These are phyloP conservation scores for Neofusicoccum umdonicola DNA, from an alignment of 2,329 filamentous ascomycete genomes.

Conservation along the genomic window DNA sequence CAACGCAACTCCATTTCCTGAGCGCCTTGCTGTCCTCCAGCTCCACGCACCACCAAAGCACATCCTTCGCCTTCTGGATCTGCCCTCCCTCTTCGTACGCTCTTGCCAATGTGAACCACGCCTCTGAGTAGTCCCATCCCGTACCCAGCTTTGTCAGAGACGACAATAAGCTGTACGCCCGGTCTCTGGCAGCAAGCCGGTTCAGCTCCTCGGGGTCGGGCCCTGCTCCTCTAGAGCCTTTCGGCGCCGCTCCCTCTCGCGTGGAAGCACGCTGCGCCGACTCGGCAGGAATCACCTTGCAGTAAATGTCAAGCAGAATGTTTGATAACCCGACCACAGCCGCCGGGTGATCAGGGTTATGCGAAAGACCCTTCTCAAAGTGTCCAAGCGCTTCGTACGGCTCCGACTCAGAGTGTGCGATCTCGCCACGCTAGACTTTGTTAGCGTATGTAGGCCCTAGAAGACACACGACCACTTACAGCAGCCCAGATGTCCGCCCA, in stretches of 20 bases:
- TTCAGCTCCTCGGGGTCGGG: slow-evolving; percentile 65
- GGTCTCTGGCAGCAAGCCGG: slow-evolving; percentile 82
- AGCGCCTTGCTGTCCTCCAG: slow-evolving; percentile 82
- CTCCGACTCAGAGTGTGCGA: slow-evolving; percentile 60
- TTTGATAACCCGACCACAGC: slow-evolving; percentile 81
- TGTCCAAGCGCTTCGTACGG: slow-evolving; percentile 69
- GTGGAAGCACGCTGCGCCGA: slow-evolving; percentile 39
- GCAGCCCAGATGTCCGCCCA: slow-evolving; percentile 82
- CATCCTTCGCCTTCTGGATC: slow-evolving; percentile 82
- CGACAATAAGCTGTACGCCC: slow-evolving; percentile 80
- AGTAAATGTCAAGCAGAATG: slow-evolving; percentile 83
- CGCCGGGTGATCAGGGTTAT: slow-evolving; percentile 74
- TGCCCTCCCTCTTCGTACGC: slow-evolving; percentile 87
- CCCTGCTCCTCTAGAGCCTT: neutral
- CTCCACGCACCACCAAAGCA: slow-evolving; percentile 96
- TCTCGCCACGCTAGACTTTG: slow-evolving; percentile 60
- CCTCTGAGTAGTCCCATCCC: slow-evolving; percentile 90
- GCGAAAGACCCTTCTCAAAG: slow-evolving; percentile 79
- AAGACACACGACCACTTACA: slow-evolving; percentile 51
- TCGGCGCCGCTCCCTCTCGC: neutral
- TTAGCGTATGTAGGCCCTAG: slow-evolving; percentile 21
- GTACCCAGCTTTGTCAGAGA: slow-evolving; percentile 79
- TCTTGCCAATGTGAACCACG: slow-evolving; percentile 84
- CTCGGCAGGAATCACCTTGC: slow-evolving; percentile 58
- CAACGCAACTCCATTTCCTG: slow-evolving; percentile 72